Evolutionary conservation across 306 rosid species (phyloP).

Genomic region (Prunus fruticosa): DNA sequence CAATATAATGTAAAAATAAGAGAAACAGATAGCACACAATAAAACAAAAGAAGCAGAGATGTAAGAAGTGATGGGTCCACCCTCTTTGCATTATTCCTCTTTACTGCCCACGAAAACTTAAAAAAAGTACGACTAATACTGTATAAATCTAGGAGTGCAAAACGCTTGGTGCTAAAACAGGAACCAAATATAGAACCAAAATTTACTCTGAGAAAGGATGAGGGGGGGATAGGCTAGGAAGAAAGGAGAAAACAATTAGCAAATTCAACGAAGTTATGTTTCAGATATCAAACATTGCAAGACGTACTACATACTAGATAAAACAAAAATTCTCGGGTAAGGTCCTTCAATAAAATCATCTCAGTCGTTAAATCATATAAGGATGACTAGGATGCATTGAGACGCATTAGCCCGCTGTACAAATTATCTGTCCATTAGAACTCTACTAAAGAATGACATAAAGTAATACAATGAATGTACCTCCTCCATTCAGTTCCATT

Average conservation of each 20-base stretch:
- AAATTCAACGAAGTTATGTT: constrained; percentile 1
- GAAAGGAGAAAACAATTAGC: neutral
- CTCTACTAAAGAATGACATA: neutral
- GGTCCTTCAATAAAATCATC: neutral
- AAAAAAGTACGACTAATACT: too few relatives aligned
- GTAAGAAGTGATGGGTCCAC: too few relatives aligned
- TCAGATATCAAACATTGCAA: constrained; percentile 8
- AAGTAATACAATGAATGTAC: constrained; percentile 30
- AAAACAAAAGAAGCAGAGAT: too few relatives aligned
- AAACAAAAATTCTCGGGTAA: neutral
- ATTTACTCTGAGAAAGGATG: neutral
- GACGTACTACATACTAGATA: neutral
- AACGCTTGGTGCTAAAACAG: neutral
- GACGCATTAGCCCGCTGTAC: neutral
- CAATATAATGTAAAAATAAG: neutral
- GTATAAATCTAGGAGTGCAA: too few relatives aligned
- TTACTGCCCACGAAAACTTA: too few relatives aligned
- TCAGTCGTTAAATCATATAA: neutral
- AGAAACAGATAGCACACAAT: neutral
- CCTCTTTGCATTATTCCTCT: too few relatives aligned
- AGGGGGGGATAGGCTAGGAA: neutral
- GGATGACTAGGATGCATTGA: neutral
- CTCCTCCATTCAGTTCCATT: constrained; percentile 61
- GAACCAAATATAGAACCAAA: neutral
- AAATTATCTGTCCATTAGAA: neutral